These are phyloP conservation scores for Apiospora aurea DNA, from an alignment of 2,329 filamentous ascomycete genomes.

Conservation along the genomic window DNA sequence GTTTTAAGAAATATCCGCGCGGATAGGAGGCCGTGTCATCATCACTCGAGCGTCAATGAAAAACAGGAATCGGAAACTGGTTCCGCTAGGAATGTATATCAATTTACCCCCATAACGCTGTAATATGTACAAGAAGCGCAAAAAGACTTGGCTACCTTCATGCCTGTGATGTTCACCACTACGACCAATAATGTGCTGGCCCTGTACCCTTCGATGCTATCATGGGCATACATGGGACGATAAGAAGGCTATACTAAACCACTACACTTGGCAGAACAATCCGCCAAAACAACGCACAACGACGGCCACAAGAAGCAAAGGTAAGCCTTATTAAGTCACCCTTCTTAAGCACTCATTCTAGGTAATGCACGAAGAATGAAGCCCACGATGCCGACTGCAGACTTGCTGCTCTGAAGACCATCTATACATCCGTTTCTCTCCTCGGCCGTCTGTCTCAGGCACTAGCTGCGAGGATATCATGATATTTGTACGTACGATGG, in stretches of 20 bases:
- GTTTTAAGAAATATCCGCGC: neutral
- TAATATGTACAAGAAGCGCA: neutral
- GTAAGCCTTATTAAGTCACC: too few relatives aligned
- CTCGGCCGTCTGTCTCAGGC: too few relatives aligned
- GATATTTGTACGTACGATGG: too few relatives aligned
- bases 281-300: neutral
- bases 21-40: neutral
- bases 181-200: too few relatives aligned
- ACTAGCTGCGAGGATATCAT: too few relatives aligned
- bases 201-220: neutral
- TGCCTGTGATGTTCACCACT: neutral
- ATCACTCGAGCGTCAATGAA: neutral
- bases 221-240: neutral
- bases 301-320: neutral
- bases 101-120: neutral
- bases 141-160: neutral
- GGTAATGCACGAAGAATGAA: too few relatives aligned
- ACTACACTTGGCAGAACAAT: neutral
- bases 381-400: too few relatives aligned
- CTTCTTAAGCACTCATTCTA: too few relatives aligned
- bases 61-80: conserved; percentile 6
- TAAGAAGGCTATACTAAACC: neutral
- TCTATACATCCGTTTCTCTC: too few relatives aligned
- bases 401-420: too few relatives aligned
- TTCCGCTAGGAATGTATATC: conserved; percentile 14